These are phyloP conservation scores for Paramecium bursaria DNA, from an alignment of 73 alveolate genomes.

Conservation along the genomic window DNA sequence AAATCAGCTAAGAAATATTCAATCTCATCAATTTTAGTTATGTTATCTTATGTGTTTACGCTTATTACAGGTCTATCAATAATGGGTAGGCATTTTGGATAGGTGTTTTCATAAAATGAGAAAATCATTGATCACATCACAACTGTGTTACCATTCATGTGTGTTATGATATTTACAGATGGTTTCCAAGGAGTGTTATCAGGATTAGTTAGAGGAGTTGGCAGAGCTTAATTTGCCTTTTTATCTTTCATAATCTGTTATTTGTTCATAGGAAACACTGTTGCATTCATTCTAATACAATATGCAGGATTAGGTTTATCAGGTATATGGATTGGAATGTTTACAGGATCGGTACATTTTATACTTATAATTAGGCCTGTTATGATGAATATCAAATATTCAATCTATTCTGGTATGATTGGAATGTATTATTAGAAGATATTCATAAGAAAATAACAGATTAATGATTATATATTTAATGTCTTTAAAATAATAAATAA, in stretches of 20 bases:
- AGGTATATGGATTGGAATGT: constrained; percentile 4
- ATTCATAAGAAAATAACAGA: no score
- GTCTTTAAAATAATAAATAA: no score
- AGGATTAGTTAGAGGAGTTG: constrained; percentile 19
- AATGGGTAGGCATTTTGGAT: background rate
- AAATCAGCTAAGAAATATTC: constrained; percentile 61
- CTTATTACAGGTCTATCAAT: background rate
- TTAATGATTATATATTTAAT: no score
- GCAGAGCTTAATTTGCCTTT: background rate
- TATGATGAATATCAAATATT: no score
- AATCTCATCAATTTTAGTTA: background rate
- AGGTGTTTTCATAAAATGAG: background rate
- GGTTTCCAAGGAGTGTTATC: background rate
- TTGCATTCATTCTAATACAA: background rate
- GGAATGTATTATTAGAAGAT: no score
- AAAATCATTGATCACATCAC: background rate
- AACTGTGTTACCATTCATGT: background rate
- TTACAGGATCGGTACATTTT: no score
- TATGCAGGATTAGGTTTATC: background rate
- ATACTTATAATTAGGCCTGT: no score
- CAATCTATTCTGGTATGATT: no score
- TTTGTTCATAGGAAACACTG: background rate
- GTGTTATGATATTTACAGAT: background rate
- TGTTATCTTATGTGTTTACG: background rate
- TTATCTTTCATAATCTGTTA: constrained; percentile 20